Percentiles rank a stretch among this genome's conserved stretches.
phyloP scores from a whole-genome alignment of 805 yeast species.

The Ogataea ganodermae region DNA sequence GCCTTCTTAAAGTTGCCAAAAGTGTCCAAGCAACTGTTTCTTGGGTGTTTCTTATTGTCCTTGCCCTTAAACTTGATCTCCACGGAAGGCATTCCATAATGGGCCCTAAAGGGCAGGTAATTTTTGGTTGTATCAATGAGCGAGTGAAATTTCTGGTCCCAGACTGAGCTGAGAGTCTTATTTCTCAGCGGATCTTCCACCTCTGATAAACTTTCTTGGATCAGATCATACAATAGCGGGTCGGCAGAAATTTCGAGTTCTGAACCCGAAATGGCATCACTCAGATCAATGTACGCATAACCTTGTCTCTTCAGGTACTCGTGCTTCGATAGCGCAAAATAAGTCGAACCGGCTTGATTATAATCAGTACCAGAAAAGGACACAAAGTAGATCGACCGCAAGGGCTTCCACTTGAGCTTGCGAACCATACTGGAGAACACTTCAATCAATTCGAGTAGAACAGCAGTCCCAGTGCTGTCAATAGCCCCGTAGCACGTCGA shows the following conservation, averaged over 20 bases:
- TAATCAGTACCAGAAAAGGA: constrained; percentile 84
- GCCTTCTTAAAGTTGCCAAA: constrained; percentile 53
- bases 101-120: constrained; percentile 64
- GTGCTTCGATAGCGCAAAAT: constrained; percentile 63
- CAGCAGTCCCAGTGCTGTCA: constrained; percentile 73
- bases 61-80: constrained; percentile 50
- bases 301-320: constrained; percentile 59
- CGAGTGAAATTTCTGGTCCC: constrained; percentile 23
- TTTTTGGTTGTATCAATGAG: constrained; percentile 49
- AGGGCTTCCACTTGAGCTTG: constrained; percentile 75
- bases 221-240: constrained; percentile 58
- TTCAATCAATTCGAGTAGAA: constrained; percentile 69
- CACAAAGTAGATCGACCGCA: constrained; percentile 77
- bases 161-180: constrained; percentile 23
- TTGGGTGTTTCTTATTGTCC: constrained; percentile 41
- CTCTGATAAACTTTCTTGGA: constrained; percentile 42
- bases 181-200: constrained; percentile 31
- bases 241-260: constrained; percentile 51
- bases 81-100: constrained; percentile 69
- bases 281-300: constrained; percentile 71
- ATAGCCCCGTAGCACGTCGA: constrained; percentile 68
- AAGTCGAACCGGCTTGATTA: constrained; percentile 83
- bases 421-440: constrained; percentile 64
- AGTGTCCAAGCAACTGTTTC: constrained; percentile 61
- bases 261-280: constrained; percentile 60